phyloP scores from a whole-genome alignment of 148 eudicot genomes.

The Beta vulgaris region DNA sequence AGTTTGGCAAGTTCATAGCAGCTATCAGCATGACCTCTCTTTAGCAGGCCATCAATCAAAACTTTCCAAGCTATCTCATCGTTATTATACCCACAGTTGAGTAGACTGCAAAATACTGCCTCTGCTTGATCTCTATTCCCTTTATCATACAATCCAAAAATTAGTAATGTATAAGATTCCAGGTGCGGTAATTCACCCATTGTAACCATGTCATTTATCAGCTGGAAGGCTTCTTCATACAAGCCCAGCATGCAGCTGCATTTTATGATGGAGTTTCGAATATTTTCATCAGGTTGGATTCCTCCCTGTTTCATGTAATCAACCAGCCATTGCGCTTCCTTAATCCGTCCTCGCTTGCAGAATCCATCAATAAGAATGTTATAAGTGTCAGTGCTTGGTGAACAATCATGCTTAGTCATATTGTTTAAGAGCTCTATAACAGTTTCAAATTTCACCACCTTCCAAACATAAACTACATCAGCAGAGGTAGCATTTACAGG shows the following conservation, averaged over 20 bases:
- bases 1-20: slow-evolving; percentile 55
- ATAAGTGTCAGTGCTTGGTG: slow-evolving; percentile 43
- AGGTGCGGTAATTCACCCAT: slow-evolving; percentile 51
- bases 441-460: slow-evolving; percentile 60
- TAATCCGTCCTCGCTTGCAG: slow-evolving; percentile 55
- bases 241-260: slow-evolving; percentile 56
- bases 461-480: slow-evolving; percentile 62
- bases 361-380: slow-evolving; percentile 53
- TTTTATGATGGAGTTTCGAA: slow-evolving; percentile 46
- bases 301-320: slow-evolving; percentile 55
- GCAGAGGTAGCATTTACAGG: slow-evolving; percentile 25
- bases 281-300: slow-evolving; percentile 52
- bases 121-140: slow-evolving; percentile 53
- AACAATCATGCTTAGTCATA: slow-evolving; percentile 55
- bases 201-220: slow-evolving; percentile 42
- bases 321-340: slow-evolving; percentile 55
- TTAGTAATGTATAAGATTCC: slow-evolving; percentile 48
- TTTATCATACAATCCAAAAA: slow-evolving; percentile 62
- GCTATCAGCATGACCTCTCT: slow-evolving; percentile 47
- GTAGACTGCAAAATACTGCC: slow-evolving; percentile 48
- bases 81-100: slow-evolving; percentile 56
- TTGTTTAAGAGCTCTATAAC: slow-evolving; percentile 48
- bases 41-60: slow-evolving; percentile 69
- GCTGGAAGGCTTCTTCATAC: slow-evolving; percentile 49
- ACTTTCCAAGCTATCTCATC: slow-evolving; percentile 89